Evolutionary conservation across 2,329 filamentous ascomycete genomes (phyloP), one percentile per base, ranked within the genome.

Genomic region (Cryphonectria radicalis): DNA sequence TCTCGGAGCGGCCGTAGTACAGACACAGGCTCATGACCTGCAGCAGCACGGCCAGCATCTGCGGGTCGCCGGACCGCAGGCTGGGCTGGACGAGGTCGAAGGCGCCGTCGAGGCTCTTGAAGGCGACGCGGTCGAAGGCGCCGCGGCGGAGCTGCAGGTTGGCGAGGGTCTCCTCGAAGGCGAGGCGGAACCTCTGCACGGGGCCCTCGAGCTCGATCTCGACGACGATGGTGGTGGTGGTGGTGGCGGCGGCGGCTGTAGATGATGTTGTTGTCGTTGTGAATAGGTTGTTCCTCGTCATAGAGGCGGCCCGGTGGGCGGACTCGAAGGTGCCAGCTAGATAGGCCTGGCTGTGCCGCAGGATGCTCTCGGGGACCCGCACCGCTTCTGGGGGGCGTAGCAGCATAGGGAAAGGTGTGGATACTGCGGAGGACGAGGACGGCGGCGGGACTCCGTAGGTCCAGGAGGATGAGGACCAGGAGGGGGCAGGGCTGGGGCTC

Each of bases 131-230:
- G 63, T 70, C 68, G 32, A 70, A 63, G 28, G 63, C 63, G 5
- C 32, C 19, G 13, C 57, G 37, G 28, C 25, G 25, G 13, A 70
- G 68, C 28, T 57, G 59, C 63, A 70, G 53, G 68, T 70, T 70
- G 63, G 68, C 68, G 22, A 70, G 68, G 13, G 68, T 67, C 63
- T 70, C 68, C 55, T 70, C 68, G 19, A 70, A 70, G 11, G 68
- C 68, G 40, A 70, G 59, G 28, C 35, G 68, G 32, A 63, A 70
- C 8, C 68, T 63, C 19, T 70, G 63, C 28, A 70, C 63, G 46
- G 68, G 68, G 25, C 68, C 68, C 53, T 70, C 68, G 53, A 60
- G 68, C 68, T 50, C 46, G 53, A 70, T 25, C 37, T 70, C 68
- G 40, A 67, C 63, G n/a, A 40, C 22, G 5, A 40, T 32, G 32